Base-by-base conservation (phyloP, 2,329 filamentous ascomycete genomes). In the Gnomoniopsis sp. region DNA sequence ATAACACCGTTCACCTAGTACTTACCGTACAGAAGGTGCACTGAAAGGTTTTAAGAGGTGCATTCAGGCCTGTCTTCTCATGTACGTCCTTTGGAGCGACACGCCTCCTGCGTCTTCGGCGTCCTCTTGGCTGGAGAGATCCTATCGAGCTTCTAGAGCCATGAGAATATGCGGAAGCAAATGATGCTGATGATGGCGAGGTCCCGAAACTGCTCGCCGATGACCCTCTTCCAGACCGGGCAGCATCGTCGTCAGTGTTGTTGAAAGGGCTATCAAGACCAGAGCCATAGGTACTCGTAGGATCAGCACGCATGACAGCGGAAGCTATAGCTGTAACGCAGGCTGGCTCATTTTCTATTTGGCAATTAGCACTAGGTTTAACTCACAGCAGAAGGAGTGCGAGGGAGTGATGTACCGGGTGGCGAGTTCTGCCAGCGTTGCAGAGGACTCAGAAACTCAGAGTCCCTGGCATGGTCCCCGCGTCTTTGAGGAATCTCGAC, bases 401-500 rank as follows among this genome's bases (percentile, higher is more conserved):
- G n/a, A 33, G 36, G 15, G 49, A 15, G 26, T 10, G 6, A 2
- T 41, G 50, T 59, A 62, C 60, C 60, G 2, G 84, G 79, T 7
- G 82, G 83, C 19, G 83, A 86, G 69, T 83, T 77, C 65, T 78
- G 77, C 82, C 82, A 85, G 74, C 82, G 76, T 67, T 85, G 80
- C 38, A 85, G 72, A 11, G 80, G 82, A 62, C 83, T 83, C 79
- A 84, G 82, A 66, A 72, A 69, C 64, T 83, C 78, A 19, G 77
- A 71, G n/a, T 56, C 53, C 12, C n/a, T 6, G 15, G 76, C 79
- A 2, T 85, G 82, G 49, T 84, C 83, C 52, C 80, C 80, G 58
- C 78, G 74, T 67, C 81, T 76, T 67, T 81, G 77, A 12, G 91
- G 89, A 57, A 96, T 93, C 63, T 93, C 86, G 62, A 96, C 87